Conservation (phyloP, 75 land plant species). For the Pinus tabuliformis region DNA sequence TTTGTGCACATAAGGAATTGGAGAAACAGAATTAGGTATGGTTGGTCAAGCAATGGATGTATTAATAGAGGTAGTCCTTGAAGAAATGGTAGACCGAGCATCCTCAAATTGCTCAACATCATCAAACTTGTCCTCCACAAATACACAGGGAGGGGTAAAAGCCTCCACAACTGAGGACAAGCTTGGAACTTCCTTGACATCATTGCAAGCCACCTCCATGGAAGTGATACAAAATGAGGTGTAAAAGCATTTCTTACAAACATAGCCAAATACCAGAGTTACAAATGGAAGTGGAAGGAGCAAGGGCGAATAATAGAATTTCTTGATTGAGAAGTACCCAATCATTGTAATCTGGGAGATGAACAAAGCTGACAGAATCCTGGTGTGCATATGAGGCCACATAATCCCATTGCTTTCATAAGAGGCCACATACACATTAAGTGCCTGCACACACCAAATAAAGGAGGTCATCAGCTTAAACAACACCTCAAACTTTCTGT, state of each 20-base stretch:
- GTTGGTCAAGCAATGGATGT: neutral
- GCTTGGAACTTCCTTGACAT: slow-evolving; percentile 29
- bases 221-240: slow-evolving; percentile 45
- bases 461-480: no score
- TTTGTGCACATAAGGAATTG: no score
- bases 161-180: slow-evolving; percentile 29
- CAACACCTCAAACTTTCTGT: neutral
- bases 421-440: slow-evolving; percentile 79
- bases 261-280: slow-evolving; percentile 47
- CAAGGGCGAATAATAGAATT: slow-evolving; percentile 46
- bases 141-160: slow-evolving; percentile 64
- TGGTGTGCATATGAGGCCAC: slow-evolving; percentile 88
- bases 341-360: slow-evolving; percentile 81
- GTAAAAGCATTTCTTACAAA: slow-evolving; percentile 36
- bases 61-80: no score
- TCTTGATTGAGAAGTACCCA: slow-evolving; percentile 70
- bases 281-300: slow-evolving; percentile 54
- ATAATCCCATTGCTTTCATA: slow-evolving; percentile 86
- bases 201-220: slow-evolving; percentile 55
- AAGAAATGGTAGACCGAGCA: slow-evolving; percentile 9
- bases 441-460: no score
- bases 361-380: slow-evolving; percentile 64
- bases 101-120: slow-evolving; percentile 61
- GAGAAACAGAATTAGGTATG: neutral
- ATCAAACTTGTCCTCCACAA: slow-evolving; percentile 31